Base-by-base conservation (phyloP, 2,329 filamentous ascomycete species). In the Sporothrix dimorphospora region DNA sequence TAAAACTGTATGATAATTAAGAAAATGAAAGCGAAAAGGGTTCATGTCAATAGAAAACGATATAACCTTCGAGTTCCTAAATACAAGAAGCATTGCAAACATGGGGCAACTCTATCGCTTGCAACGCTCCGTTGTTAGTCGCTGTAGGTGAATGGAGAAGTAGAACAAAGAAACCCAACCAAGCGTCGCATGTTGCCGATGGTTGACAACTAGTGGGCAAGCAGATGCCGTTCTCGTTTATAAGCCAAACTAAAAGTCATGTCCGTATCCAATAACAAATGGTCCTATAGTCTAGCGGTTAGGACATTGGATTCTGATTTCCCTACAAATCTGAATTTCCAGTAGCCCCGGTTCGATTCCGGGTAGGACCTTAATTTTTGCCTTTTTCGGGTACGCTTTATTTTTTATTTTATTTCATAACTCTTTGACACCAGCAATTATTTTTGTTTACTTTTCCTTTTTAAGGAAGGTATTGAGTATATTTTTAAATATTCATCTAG, bases 301-400 rank as follows among this genome's bases (percentile, higher is more conserved):
- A 67, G 65, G 65, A 67, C 65, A 67, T 51, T 67, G 65, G 65
- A 67, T 67, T 67, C 65, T 67, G 65, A 67, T 67, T 67, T 14
- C 27, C 30, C 27, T 49, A 11, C 30, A n/a, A 51, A 47, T 55
- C 42, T 65, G 59, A 67, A 67, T 47, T 71, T 71, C 70, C 70
- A 71, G 63, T 67, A 71, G 70, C 70, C 70, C 70, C 70, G 70
- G 70, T 72, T 72, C 70, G 65, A 72, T 59, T 72, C 70, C 70
- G 70, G 70, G 70, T 66, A 72, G 70, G 70, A 72, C 70, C 63
- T 72, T 51, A 14, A 1, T 61, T 69, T 61, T 63, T 21, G 3
- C 14, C 11, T 21, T 57, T 57, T 67, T 66, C 34, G n/a, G n/a
- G n/a, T n/a, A n/a, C n/a, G n/a, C n/a, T n/a, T n/a, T n/a, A n/a